Conservation (phyloP, 345 rosid genomes). For the Eutrema yunnanense region DNA sequence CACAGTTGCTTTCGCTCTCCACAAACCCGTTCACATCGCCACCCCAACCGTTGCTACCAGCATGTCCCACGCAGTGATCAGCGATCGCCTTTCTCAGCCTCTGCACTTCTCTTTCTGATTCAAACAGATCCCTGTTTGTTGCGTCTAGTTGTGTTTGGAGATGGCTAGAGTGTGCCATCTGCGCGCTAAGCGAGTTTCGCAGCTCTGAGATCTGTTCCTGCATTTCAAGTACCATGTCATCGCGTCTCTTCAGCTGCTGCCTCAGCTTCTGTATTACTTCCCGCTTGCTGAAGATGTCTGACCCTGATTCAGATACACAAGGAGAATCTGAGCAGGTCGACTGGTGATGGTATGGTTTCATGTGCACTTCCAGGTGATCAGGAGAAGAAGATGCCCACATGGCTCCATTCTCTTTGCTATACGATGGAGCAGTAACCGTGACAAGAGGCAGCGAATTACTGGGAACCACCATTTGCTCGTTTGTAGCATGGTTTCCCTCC, state of each 20-base stretch:
- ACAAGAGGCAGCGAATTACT: constrained; percentile 67
- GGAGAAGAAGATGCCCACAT: constrained; percentile 77
- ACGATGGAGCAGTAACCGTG: constrained; percentile 56
- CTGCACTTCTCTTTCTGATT: constrained; percentile 81
- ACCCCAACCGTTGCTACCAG: constrained; percentile 45
- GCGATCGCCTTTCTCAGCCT: constrained; percentile 83
- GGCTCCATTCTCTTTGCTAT: constrained; percentile 56
- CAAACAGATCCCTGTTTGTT: constrained; percentile 63
- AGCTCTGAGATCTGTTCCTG: constrained; percentile 79
- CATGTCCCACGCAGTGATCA: constrained; percentile 63
- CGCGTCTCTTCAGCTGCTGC: constrained; percentile 92
- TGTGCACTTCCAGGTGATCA: constrained; percentile 72
- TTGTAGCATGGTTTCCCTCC: constrained; percentile 33
- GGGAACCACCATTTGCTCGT: constrained; percentile 44
- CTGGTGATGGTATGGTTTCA: constrained; percentile 65
- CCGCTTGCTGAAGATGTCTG: constrained; percentile 85
- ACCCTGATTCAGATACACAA: constrained; percentile 94
- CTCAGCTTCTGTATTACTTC: constrained; percentile 93
- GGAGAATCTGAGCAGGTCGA: constrained; percentile 93
- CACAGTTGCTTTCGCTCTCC: constrained; percentile 41
- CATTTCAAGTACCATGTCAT: constrained; percentile 93
- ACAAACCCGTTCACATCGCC: constrained; percentile 55
- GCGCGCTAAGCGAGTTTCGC: constrained; percentile 61
- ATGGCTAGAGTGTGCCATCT: constrained; percentile 58
- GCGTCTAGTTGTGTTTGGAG: constrained; percentile 74